Evolutionary conservation across 495 filamentous ascomycete genomes (phyloP), one percentile per base, ranked within the genome.

Genomic region (Penicillium odoratum): DNA sequence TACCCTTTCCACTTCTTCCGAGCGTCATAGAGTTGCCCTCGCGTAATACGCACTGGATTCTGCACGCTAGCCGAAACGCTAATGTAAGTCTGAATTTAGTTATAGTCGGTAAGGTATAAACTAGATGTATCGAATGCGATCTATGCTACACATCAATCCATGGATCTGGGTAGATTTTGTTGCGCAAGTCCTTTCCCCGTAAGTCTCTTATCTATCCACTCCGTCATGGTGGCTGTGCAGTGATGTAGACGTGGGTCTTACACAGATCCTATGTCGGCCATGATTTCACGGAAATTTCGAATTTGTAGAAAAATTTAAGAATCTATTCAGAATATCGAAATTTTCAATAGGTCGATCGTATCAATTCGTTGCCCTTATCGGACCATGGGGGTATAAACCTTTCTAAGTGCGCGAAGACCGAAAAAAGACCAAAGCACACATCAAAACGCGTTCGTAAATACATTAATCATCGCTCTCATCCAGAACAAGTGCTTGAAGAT

Each of bases 401-500:
- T 40, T 40, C 38, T 40, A 40, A 40, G 38, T 40, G n/a, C 38
- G 38, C 38, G 13, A 38, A 40, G 15, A 15, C 10, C 31, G 33
- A 26, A 48, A 48, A 53, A 15, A 44, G 48, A 52, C 28, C 50
- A 5, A 31, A 44, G 21, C 21, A 21, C 21, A 33, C 34, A 57
- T 11, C 13, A 53, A 33, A 58, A 36, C 34, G 8, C 46, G 21
- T 30, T 40, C 28, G 29, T 13, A 26, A 48, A 50, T n/a, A 47
- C 65, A 62, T 74, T 59, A 78, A 60, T 82, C 83, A 44, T 83
- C 81, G 59, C 88, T 85, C 54, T 85, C 81, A 69, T 93, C 89
- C 53, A 96, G 76, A 21, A 96, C 92, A 58, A 94, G 75, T 48
- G 82, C 84, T 57, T 84, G 74, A 53, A 96, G 76, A 51, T 75